phyloP scores from a whole-genome alignment of 108 stramenopile species.

The Pseudonitzschia delicatissima region DNA sequence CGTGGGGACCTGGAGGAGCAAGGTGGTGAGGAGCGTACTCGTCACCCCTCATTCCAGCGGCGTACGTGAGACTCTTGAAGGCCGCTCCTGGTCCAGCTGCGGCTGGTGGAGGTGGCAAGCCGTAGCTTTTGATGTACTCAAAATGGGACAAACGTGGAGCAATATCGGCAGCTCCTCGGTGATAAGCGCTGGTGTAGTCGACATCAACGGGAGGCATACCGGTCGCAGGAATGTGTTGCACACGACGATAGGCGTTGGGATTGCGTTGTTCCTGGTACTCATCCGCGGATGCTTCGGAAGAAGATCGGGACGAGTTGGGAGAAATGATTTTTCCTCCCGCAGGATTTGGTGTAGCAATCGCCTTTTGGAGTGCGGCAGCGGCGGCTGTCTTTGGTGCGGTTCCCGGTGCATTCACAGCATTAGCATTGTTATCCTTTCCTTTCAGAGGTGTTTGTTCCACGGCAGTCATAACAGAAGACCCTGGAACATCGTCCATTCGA shows the following conservation, averaged over 20 bases:
- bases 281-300: conserved; percentile 11
- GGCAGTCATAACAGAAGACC: neutral
- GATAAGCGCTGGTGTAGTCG: neutral
- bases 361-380: neutral
- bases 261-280: conserved; percentile 22
- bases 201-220: conserved; percentile 7
- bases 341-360: neutral
- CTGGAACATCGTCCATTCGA: conserved; percentile 26
- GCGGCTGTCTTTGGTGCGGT: neutral
- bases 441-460: conserved; percentile 7
- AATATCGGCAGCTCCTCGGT: conserved; percentile 9
- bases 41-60: conserved; percentile 9
- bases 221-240: conserved; percentile 11
- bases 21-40: conserved; percentile 11
- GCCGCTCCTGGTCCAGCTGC: neutral
- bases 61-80: conserved; percentile 16
- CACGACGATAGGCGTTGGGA: conserved; percentile 3
- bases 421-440: neutral
- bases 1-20: neutral
- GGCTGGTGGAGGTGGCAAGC: neutral
- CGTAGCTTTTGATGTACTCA: conserved; percentile 23
- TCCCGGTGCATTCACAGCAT: neutral
- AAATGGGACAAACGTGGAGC: conserved; percentile 23
- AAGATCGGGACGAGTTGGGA: neutral
- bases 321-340: conserved; percentile 20